These are phyloP conservation scores for Psilocybe azurescens DNA, from an alignment of 768 basidiomycete species.

Conservation along the genomic window DNA sequence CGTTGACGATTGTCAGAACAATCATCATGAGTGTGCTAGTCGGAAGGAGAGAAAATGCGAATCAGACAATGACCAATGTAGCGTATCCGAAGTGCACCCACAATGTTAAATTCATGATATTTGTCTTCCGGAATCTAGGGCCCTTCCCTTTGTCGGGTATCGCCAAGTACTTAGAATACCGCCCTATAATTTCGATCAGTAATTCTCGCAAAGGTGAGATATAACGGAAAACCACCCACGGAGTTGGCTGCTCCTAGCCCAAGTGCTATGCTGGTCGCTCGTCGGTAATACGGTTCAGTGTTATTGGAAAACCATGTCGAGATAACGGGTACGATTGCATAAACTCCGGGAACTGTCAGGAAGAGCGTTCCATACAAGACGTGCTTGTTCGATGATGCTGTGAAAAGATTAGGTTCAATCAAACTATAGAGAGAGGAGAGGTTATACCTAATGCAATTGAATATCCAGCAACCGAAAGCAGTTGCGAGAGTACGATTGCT, in stretches of 20 bases:
- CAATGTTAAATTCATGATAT: conserved; percentile 42
- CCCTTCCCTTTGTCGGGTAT: conserved; percentile 42
- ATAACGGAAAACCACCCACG: conserved; percentile 25
- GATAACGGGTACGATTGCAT: conserved; percentile 33
- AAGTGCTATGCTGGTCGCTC: conserved; percentile 40
- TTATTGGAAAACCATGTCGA: conserved; percentile 45
- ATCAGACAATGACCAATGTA: background rate
- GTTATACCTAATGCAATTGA: conserved; percentile 8
- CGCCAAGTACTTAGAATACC: conserved; percentile 46
- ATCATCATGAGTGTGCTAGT: conserved; percentile 30
- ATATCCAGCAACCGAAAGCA: conserved; percentile 11
- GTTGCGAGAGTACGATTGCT: background rate
- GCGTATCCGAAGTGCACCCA: conserved; percentile 20
- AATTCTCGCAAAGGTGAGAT: background rate
- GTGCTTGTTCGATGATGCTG: conserved; percentile 29
- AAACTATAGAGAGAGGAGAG: background rate
- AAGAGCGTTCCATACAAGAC: conserved; percentile 38
- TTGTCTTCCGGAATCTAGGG: conserved; percentile 39
- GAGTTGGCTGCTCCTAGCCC: conserved; percentile 40
- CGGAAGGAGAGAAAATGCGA: background rate
- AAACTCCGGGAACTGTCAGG: conserved; percentile 40
- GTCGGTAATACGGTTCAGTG: conserved; percentile 40
- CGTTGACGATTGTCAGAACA: conserved; percentile 29
- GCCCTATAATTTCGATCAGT: conserved; percentile 27
- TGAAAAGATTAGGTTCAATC: background rate